Base-by-base conservation (phyloP, 1,139 yeast species). In the Suhomyces yuchorum region DNA sequence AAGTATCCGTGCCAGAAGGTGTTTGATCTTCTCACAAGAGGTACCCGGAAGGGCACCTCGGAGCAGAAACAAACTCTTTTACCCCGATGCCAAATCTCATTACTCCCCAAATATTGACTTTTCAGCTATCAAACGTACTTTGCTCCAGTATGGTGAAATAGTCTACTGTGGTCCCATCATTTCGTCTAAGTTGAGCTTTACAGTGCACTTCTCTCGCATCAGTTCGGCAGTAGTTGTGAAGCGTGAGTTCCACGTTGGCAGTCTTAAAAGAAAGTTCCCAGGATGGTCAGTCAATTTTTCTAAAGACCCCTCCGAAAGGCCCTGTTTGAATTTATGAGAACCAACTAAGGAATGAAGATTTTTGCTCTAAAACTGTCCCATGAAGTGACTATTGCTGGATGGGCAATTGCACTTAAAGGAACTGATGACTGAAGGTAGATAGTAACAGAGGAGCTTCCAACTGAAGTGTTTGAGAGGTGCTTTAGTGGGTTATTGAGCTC, bases 261-360 rank as follows among this genome's bases (percentile, higher is more conserved):
- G 80, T n/a, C 56, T 85, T 53, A 58, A 70, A 46, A 56, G 56
- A n/a, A 80, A 75, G 54, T 87, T 83, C 57, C 63, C 63, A 8
- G 78, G 70, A 7, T 88, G 96, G 95, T 65, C 71, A 9, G 66
- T 85, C 3, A 77, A 82, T 78, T 88, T 81, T 58, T 90, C 87
- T 0, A 77, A 75, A 44, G 96, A 88, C 61, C 79, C 81, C 1
- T 74, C 89, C 6, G 93, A 86, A 53, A 72, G 70, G 51, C 82
- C 77, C 3, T 69, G 75, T 49, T 11, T 26, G 12, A 11, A 26
- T 11, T 26, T 26, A 20, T 20, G 23, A 20, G n/a, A n/a, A n/a
- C n/a, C n/a, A n/a, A n/a, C n/a, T n/a, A n/a, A n/a, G n/a, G n/a
- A n/a, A n/a, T n/a, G n/a, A n/a, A n/a, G n/a, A n/a, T n/a, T n/a